These are phyloP conservation scores for Yamagishiella unicocca DNA, from an alignment of 139 green algal genomes.

Conservation along the genomic window DNA sequence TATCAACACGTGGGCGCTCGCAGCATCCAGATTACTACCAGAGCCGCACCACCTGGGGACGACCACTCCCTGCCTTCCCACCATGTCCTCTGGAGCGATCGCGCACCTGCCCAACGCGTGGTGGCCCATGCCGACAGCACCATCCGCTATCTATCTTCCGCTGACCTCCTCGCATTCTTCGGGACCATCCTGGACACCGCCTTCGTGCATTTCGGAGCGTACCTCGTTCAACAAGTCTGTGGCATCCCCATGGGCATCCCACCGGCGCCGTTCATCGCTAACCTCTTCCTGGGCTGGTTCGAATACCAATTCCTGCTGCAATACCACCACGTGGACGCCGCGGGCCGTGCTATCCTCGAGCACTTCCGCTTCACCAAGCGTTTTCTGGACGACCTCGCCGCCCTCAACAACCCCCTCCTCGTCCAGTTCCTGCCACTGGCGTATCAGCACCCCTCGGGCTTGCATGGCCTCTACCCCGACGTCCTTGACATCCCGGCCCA, in stretches of 20 bases:
- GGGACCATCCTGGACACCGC: background rate
- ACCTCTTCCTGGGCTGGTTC: slow-evolving; percentile 16
- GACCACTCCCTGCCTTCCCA: too few species aligned
- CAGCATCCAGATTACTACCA: too few species aligned
- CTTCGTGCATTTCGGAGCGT: background rate
- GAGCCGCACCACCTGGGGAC: too few species aligned
- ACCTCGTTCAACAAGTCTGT: background rate
- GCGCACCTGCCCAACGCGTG: too few species aligned
- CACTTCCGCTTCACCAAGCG: too few species aligned
- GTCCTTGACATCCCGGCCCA: background rate
- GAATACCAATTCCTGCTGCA: background rate
- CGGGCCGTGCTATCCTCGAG: too few species aligned
- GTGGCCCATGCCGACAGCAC: too few species aligned
- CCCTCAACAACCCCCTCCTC: background rate
- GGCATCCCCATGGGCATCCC: slow-evolving; percentile 22
- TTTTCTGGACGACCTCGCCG: background rate
- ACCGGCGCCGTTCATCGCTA: slow-evolving; percentile 5
- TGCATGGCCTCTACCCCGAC: background rate
- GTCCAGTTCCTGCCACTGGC: background rate
- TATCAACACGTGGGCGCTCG: too few species aligned
- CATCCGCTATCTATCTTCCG: background rate
- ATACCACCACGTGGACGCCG: background rate
- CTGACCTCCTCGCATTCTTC: background rate
- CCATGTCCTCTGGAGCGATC: too few species aligned
- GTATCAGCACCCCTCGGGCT: too few species aligned